phyloP scores from a whole-genome alignment of 305 asterid species.

The Lippia alba region DNA sequence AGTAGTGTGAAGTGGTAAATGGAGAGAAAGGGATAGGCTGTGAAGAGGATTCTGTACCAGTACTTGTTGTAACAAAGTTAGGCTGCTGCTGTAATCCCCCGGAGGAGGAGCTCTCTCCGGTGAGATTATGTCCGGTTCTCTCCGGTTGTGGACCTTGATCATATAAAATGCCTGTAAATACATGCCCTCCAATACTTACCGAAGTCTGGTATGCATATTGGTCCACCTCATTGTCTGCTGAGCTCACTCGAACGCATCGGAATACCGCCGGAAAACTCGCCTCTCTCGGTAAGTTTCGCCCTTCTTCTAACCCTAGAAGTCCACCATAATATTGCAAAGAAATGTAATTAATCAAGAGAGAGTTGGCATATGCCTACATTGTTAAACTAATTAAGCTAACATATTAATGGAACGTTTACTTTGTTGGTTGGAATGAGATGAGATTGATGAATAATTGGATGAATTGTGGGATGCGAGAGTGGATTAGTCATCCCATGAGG shows the following conservation, averaged over 20 bases:
- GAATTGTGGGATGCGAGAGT: too few relatives aligned
- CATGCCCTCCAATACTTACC: conserved; percentile 58
- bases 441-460: too few relatives aligned
- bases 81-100: conserved; percentile 30
- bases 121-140: conserved; percentile 31
- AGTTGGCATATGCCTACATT: too few relatives aligned
- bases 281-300: conserved; percentile 47
- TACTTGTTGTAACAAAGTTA: not conserved
- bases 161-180: conserved; percentile 58
- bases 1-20: conserved; percentile 31
- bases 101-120: conserved; percentile 45
- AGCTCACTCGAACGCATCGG: conserved; percentile 54
- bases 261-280: conserved; percentile 53
- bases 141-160: conserved; percentile 52
- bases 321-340: not conserved
- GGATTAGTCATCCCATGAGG: too few relatives aligned
- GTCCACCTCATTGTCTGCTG: conserved; percentile 51
- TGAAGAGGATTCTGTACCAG: conserved; percentile 38
- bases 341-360: too few relatives aligned
- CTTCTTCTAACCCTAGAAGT: conserved; percentile 37
- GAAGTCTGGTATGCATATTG: conserved; percentile 62
- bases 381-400: too few relatives aligned
- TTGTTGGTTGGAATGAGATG: too few relatives aligned
- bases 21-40: conserved; percentile 47
- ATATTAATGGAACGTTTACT: too few relatives aligned